Base-by-base conservation (phyloP, 148 eudicot species). In the Heliosperma pusillum region DNA sequence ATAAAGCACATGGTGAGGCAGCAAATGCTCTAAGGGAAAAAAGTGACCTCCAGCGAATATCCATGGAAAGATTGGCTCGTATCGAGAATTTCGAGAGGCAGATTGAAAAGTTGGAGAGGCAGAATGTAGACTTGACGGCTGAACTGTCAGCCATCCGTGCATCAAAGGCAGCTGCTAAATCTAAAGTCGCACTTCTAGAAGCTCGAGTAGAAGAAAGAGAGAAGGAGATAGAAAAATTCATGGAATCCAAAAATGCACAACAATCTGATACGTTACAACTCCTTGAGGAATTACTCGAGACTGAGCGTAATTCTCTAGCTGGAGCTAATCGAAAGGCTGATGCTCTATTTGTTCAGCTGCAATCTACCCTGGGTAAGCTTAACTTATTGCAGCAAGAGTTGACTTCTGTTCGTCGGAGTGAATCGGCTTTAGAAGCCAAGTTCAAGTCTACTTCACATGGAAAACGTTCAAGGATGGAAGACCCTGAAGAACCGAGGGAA, bases 61-160 rank as follows among this genome's bases (percentile, higher is more conserved):
- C 97, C 69, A 88, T 87, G 91, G 97, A 92, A 75, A 87, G 97
- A 77, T 69, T 84, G 78, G 85, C 93, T 21, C 86, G 82, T 62
- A 92, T 96, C 19, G 97, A 89, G 88, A 88, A 88, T 72, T 84
- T 88, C n/a, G 97, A 92, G 73, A 87, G 99, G 77, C 89, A 80
- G 61, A 74, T 88, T n/a, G 94, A 92, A 77, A 89, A 78, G 44
- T 61, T 96, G 68, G 84, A 90, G 77, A 85, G 97, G 85, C 85
- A 85, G 80, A 92, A 79, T 71, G 66, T 56, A 26, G 91, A 90
- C 73, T 81, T 90, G 24, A 82, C 69, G 7, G 79, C 80, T 56
- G 91, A 92, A 77, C 82, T 87, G 15, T 84, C 76, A 64, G 78
- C 83, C 67, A 78, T 82, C 29, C 83, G 84, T 22, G 82, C 76